These are phyloP conservation scores for Volvox africanus DNA, from an alignment of 139 green algal genomes.

Conservation along the genomic window DNA sequence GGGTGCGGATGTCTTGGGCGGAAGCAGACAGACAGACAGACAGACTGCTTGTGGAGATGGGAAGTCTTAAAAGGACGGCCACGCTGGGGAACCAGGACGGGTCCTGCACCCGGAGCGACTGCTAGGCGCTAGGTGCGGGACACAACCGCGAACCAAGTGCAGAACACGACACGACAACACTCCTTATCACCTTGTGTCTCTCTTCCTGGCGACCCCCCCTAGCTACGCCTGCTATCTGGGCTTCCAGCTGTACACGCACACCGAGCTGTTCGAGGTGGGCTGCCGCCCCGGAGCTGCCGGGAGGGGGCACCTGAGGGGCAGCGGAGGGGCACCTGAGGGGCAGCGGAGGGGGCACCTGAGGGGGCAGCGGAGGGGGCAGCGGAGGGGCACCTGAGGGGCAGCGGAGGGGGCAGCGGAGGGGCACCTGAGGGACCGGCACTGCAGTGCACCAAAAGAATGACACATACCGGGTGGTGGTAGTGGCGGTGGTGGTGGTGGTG, in stretches of 20 bases:
- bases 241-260: slow-evolving; percentile 90
- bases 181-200: too few species aligned
- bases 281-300: neutral
- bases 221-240: slow-evolving; percentile 85
- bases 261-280: slow-evolving; percentile 62
- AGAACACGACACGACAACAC: too few species aligned
- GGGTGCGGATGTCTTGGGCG: too few species aligned
- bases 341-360: neutral
- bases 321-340: neutral
- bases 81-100: too few species aligned
- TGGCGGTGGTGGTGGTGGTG: neutral
- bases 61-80: too few species aligned
- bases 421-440: neutral
- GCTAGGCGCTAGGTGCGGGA: too few species aligned
- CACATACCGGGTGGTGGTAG: too few species aligned
- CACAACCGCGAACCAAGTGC: too few species aligned
- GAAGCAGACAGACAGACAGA: too few species aligned
- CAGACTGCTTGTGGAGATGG: too few species aligned
- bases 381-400: neutral
- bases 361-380: too few species aligned
- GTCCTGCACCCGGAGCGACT: too few species aligned
- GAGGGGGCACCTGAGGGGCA: neutral
- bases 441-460: neutral
- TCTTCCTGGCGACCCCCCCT: neutral
- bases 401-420: neutral